Evolutionary conservation across 768 basidiomycete species (phyloP).

Genomic region (Boletellus ananas): DNA sequence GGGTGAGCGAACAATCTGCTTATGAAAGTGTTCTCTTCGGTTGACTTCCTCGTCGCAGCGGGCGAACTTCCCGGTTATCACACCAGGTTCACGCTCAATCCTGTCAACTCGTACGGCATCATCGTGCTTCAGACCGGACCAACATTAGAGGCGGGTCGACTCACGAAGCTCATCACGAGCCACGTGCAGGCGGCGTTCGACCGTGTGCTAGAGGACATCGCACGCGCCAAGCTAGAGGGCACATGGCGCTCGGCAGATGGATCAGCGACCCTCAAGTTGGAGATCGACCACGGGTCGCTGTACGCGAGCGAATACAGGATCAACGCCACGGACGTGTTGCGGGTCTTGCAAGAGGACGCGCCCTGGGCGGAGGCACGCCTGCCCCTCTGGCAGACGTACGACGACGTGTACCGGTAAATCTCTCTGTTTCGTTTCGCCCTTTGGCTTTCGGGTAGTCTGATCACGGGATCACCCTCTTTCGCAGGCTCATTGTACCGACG

Average conservation of each 20-base stretch:
- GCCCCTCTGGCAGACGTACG: slow-evolving; percentile 36
- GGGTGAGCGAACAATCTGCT: neutral
- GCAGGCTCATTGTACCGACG: slow-evolving; percentile 15
- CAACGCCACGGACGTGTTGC: slow-evolving; percentile 34
- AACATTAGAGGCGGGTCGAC: slow-evolving; percentile 27
- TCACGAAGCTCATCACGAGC: slow-evolving; percentile 33
- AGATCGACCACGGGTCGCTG: slow-evolving; percentile 28
- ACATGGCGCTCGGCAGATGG: slow-evolving; percentile 32
- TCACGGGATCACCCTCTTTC: neutral
- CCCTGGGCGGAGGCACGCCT: slow-evolving; percentile 5
- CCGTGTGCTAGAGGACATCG: slow-evolving; percentile 23
- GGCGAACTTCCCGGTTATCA: slow-evolving; percentile 40
- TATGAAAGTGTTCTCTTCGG: neutral
- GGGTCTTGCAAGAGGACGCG: slow-evolving; percentile 24
- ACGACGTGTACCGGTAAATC: slow-evolving; percentile 37
- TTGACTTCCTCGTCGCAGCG: slow-evolving; percentile 26
- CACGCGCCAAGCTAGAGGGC: slow-evolving; percentile 30
- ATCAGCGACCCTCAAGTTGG: slow-evolving; percentile 26
- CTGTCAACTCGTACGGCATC: slow-evolving; percentile 40
- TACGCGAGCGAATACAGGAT: slow-evolving; percentile 33
- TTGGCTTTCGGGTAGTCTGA: neutral
- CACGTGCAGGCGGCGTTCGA: slow-evolving; percentile 36
- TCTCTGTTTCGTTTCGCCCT: neutral
- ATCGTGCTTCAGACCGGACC: slow-evolving; percentile 39
- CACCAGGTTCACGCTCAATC: slow-evolving; percentile 37